Conservation (phyloP, 768 basidiomycete species). For the Basidioascus undulatus region DNA sequence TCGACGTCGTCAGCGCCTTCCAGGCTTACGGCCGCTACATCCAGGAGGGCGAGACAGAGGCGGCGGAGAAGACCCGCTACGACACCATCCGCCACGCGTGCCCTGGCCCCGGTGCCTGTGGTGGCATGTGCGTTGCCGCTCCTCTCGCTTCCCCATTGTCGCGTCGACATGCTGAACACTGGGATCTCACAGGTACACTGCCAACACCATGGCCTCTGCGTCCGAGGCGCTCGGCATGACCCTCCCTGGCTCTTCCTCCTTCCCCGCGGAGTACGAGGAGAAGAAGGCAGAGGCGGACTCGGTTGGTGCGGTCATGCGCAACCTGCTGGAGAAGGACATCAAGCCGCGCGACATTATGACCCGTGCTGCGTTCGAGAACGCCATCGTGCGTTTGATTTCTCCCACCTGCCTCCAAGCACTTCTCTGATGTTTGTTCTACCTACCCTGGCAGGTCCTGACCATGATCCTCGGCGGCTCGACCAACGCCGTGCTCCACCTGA, state of each 20-base stretch:
- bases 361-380: conserved; percentile 84
- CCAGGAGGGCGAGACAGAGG: conserved; percentile 58
- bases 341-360: conserved; percentile 94
- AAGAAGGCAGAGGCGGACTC: conserved; percentile 63
- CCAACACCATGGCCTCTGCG: conserved; percentile 94
- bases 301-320: conserved; percentile 59
- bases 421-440: neutral
- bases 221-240: conserved; percentile 91
- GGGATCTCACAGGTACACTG: conserved; percentile 25
- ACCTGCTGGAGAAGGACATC: conserved; percentile 74
- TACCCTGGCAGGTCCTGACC: conserved; percentile 43
- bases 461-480: conserved; percentile 97
- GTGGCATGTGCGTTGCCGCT: conserved; percentile 41
- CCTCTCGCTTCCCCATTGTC: neutral
- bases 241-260: conserved; percentile 86
- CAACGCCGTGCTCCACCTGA: conserved; percentile 87
- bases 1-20: conserved; percentile 94
- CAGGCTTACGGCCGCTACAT: conserved; percentile 91
- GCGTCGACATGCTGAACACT: neutral
- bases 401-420: neutral
- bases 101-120: conserved; percentile 93
- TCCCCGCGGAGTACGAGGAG: conserved; percentile 75
- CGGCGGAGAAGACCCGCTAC: conserved; percentile 62
- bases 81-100: conserved; percentile 78
- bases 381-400: conserved; percentile 37